These are phyloP conservation scores for Multifurca ochricompacta DNA, from an alignment of 768 basidiomycete genomes.

Conservation along the genomic window DNA sequence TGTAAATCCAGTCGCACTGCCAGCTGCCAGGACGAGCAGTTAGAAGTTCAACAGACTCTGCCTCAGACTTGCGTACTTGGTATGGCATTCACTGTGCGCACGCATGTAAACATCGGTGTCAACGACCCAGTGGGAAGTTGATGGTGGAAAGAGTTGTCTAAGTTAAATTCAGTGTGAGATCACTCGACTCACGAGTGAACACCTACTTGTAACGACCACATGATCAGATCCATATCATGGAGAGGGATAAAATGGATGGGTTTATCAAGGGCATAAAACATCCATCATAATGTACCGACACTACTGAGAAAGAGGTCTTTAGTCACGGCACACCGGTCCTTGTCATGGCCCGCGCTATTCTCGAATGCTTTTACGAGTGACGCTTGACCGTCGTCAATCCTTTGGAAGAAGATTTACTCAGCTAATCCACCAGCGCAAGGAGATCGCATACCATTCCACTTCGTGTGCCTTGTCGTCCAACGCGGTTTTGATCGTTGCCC, in stretches of 20 bases:
- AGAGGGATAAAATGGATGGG: too few species aligned
- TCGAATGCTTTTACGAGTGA: constrained; percentile 71
- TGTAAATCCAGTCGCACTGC: too few species aligned
- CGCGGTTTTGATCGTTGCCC: constrained; percentile 84
- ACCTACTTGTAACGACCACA: too few species aligned
- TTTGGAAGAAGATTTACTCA: constrained; percentile 26
- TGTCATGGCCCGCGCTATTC: constrained; percentile 60
- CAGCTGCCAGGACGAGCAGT: too few species aligned
- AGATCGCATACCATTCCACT: constrained; percentile 64
- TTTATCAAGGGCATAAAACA: background rate
- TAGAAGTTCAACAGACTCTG: too few species aligned
- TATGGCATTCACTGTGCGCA: too few species aligned
- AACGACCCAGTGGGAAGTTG: too few species aligned
- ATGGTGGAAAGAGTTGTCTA: too few species aligned
- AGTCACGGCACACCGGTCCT: constrained; percentile 61
- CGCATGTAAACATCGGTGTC: too few species aligned
- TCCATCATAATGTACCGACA: constrained; percentile 52
- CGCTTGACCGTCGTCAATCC: constrained; percentile 81
- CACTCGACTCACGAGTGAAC: too few species aligned
- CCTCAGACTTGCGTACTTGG: too few species aligned
- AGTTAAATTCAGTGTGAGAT: too few species aligned
- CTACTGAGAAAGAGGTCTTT: constrained; percentile 70
- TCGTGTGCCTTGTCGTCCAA: constrained; percentile 74
- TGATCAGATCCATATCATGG: background rate
- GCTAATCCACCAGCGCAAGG: background rate